Base-by-base conservation (phyloP, 2,329 filamentous ascomycete genomes). In the Madurella fahalii region DNA sequence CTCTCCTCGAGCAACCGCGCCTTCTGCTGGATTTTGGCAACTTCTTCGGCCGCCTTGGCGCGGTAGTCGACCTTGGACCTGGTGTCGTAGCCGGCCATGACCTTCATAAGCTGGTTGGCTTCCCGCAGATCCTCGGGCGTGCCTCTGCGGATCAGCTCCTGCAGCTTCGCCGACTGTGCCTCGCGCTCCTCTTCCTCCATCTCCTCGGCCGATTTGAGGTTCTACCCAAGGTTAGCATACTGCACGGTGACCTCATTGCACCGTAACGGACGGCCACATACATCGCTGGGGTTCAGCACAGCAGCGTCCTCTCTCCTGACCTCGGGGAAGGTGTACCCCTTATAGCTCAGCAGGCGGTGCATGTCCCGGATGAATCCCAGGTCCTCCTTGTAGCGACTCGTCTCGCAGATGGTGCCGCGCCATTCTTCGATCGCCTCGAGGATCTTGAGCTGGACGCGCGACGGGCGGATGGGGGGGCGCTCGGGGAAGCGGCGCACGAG, bases 71-170 rank as follows among this genome's bases (percentile, higher is more conserved):
- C 96, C 75, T 97, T 97, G 69, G 90, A 88, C 63, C 92, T 81
- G 55, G 90, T 96, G 70, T 99, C 94, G 71, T 89, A 99, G 59
- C 94, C 94, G 50, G 94, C 94, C 94, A 99, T 97, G 62, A 99
- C 82, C 74, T 99, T 99, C 94, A 99, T 99, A 50, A 99, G 79
- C 64, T 90, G 86, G 69, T 97, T 99, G 51, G 94, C 94, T 76
- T 99, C 94, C 70, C 96, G 93, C 56, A 99, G 75, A 70, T 99
- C 94, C 60, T 95, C 88, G 25, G 94, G 94, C 4, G 89, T 86
- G 52, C 94, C 94, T 62, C 94, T 81, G 57, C 94, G 86, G 68
- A 99, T 97, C 50, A 99, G 78, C 73, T 99, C 94, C 69, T 99
- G 94, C 16, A 99, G 80, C 72, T 99, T 99, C n/a, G 94, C 94